Evolutionary conservation across 106 monocot species (phyloP).

Genomic region (Dioscorea alata): DNA sequence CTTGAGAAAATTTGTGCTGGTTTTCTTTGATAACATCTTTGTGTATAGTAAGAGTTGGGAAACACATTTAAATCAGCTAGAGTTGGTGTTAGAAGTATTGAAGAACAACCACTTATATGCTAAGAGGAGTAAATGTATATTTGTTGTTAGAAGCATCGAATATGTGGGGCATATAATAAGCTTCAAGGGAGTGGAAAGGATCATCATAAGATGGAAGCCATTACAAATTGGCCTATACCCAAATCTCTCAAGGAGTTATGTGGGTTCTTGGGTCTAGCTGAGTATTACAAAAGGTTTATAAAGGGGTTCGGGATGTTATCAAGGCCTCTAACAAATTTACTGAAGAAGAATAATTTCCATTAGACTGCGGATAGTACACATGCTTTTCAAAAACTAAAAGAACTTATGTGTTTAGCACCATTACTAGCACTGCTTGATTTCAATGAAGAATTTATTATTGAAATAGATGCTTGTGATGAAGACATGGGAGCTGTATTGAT

Average conservation of each 20-base stretch:
- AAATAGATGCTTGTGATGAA: not conserved
- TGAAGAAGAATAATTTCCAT: not conserved
- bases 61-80: no score
- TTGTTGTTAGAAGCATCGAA: no score
- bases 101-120: no score
- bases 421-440: slow-evolving; percentile 1
- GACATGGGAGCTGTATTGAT: not conserved
- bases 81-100: no score
- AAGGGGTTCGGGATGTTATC: not conserved
- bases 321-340: not conserved
- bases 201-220: no score
- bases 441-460: not conserved
- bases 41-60: not conserved
- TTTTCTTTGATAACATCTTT: not conserved
- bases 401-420: not conserved
- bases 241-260: not conserved
- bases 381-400: not conserved
- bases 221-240: no score
- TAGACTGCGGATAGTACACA: not conserved
- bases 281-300: not conserved
- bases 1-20: not conserved
- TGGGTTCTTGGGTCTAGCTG: not conserved
- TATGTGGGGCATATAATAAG: no score
- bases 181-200: no score
- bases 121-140: no score